These are phyloP conservation scores for Syncephalastrum sp. DNA, from an alignment of 371 early-diverging fungal genomes.

Conservation along the genomic window DNA sequence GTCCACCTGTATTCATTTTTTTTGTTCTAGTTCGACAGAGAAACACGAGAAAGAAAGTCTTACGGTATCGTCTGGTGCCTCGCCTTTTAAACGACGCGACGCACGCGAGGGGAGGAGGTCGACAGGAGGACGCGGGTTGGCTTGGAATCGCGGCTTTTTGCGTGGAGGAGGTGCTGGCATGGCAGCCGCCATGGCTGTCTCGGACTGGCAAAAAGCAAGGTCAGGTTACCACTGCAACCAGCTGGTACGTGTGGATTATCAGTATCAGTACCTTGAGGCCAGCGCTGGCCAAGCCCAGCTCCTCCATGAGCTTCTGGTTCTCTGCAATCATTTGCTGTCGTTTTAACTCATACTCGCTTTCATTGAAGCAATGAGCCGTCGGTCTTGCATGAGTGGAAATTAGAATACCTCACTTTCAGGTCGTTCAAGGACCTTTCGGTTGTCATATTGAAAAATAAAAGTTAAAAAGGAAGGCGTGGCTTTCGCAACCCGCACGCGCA, in stretches of 20 bases:
- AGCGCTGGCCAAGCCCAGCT: constrained; percentile 27
- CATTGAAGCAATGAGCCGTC: background rate
- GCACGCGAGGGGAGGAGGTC: constrained; percentile 15
- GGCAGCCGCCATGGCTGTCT: constrained; percentile 2
- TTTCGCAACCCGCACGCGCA: no score
- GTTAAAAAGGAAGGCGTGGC: no score
- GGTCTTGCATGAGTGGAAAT: no score
- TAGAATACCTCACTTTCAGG: background rate
- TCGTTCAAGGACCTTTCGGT: no score
- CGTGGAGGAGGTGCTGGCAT: constrained; percentile 12
- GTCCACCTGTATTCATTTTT: constrained; percentile 23
- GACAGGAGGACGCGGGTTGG: constrained; percentile 6
- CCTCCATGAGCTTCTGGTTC: constrained; percentile 36
- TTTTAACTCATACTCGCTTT: constrained; percentile 40
- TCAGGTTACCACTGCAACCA: no score
- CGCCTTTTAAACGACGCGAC: constrained; percentile 40
- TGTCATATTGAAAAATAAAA: no score
- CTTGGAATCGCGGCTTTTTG: constrained; percentile 10
- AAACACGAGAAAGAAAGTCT: background rate
- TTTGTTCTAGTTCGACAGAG: background rate
- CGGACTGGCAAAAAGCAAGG: background rate
- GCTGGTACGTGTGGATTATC: no score
- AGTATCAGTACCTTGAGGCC: constrained; percentile 3
- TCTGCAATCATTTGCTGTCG: constrained; percentile 40
- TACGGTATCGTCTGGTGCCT: constrained; percentile 42